phyloP scores from a whole-genome alignment of 139 green algal species.

The Desmodesmus armatus region DNA sequence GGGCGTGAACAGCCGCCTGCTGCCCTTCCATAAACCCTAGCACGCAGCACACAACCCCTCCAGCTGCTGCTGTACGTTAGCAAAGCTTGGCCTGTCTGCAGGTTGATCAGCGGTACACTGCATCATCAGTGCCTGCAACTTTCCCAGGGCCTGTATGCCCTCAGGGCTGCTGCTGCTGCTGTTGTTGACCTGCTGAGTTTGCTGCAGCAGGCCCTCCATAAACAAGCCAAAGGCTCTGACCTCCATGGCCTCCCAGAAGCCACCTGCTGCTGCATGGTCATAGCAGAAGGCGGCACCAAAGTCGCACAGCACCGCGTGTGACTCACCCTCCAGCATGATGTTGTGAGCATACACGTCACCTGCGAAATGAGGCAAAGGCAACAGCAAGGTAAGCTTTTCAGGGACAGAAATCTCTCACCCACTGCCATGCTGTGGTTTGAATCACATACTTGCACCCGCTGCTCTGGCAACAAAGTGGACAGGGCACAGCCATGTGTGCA shows the following conservation, averaged over 20 bases:
- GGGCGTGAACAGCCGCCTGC: too few relatives aligned
- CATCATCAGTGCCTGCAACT: neutral
- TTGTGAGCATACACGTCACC: slow-evolving; percentile 90
- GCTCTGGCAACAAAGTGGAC: too few relatives aligned
- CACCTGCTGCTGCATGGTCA: slow-evolving; percentile 4
- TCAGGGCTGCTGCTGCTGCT: neutral
- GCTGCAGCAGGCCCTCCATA: slow-evolving; percentile 61
- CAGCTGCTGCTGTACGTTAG: too few relatives aligned
- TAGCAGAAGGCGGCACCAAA: slow-evolving; percentile 89
- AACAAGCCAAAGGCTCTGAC: slow-evolving; percentile 84
- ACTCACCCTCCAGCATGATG: slow-evolving; percentile 45
- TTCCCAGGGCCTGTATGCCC: neutral
- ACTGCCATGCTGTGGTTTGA: too few relatives aligned
- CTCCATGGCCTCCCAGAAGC: slow-evolving; percentile 77
- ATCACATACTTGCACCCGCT: too few relatives aligned
- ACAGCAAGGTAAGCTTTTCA: too few relatives aligned
- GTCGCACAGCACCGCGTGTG: slow-evolving; percentile 75
- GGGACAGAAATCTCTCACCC: too few relatives aligned
- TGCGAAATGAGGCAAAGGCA: neutral
- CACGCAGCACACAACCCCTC: neutral
- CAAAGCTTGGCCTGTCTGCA: too few relatives aligned
- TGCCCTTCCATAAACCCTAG: too few relatives aligned
- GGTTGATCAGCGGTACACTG: neutral
- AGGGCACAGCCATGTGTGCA: too few relatives aligned
- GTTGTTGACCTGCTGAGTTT: neutral